Evolutionary conservation across 805 yeast species (phyloP).

Genomic region (Hanseniaspora pseudoguilliermondii): DNA sequence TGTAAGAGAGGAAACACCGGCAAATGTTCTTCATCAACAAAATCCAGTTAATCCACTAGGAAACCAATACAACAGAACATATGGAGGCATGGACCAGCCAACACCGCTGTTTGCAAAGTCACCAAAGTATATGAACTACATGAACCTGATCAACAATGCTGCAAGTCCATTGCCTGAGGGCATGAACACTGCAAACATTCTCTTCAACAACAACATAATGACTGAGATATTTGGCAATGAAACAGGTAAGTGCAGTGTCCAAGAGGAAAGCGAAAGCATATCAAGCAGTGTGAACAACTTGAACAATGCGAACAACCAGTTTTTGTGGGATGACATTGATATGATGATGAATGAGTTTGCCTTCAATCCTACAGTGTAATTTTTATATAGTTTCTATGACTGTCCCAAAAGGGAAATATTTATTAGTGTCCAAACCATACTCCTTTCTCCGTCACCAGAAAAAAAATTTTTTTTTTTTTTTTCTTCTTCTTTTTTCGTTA

Average conservation of each 20-base stretch:
- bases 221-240: background rate
- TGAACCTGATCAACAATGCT: background rate
- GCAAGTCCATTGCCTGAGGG: background rate
- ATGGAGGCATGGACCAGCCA: background rate
- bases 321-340: slow-evolving; percentile 65
- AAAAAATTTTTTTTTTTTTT: background rate
- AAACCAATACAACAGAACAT: background rate
- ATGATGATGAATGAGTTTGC: slow-evolving; percentile 87
- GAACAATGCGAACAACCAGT: slow-evolving; percentile 19
- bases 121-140: slow-evolving; percentile 3
- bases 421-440: background rate
- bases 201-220: background rate
- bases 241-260: background rate
- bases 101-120: slow-evolving; percentile 11
- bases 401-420: background rate
- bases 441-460: background rate
- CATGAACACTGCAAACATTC: background rate
- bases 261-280: slow-evolving; percentile 9
- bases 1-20: slow-evolving; percentile 5
- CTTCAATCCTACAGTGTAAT: slow-evolving; percentile 47
- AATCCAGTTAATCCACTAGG: background rate
- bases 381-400: background rate
- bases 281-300: background rate
- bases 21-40: slow-evolving; percentile 12
- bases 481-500: too few species aligned